A percentile compares a stretch with the other conserved stretches of the same genome.
phyloP scores from a whole-genome alignment of 768 basidiomycete species.

The Lactarius evosmus region DNA sequence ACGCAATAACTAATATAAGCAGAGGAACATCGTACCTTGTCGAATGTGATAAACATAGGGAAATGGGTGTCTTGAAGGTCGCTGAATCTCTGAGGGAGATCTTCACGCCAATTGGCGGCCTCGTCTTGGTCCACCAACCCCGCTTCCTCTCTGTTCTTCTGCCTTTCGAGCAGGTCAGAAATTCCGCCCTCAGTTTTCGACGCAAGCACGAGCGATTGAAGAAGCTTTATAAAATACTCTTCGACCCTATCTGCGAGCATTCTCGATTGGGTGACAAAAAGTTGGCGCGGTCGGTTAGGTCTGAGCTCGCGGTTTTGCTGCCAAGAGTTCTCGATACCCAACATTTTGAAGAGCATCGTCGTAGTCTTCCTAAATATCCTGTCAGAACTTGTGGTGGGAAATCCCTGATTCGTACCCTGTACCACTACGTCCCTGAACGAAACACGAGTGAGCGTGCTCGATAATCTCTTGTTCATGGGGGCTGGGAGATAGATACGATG shows the following conservation, averaged over 20 bases:
- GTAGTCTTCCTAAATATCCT: conserved; percentile 60
- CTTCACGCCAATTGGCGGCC: conserved; percentile 39
- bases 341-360: conserved; percentile 75
- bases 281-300: conserved; percentile 47
- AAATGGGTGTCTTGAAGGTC: conserved; percentile 60
- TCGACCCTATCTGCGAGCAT: conserved; percentile 66
- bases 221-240: conserved; percentile 57
- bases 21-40: conserved; percentile 43
- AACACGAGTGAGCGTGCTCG: conserved; percentile 23
- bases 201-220: conserved; percentile 43
- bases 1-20: neutral
- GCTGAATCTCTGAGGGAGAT: conserved; percentile 53
- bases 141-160: conserved; percentile 26
- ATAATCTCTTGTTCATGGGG: conserved; percentile 28
- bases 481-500: neutral
- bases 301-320: conserved; percentile 39
- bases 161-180: conserved; percentile 29
- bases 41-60: conserved; percentile 67
- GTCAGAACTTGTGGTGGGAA: neutral
- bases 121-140: conserved; percentile 46
- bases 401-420: conserved; percentile 50
- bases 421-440: conserved; percentile 52
- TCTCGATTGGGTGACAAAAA: conserved; percentile 74
- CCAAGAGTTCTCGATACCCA: conserved; percentile 58
- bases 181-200: conserved; percentile 42